Evolutionary conservation across 768 basidiomycete genomes (phyloP).

Genomic region (Podaxis sp.): DNA sequence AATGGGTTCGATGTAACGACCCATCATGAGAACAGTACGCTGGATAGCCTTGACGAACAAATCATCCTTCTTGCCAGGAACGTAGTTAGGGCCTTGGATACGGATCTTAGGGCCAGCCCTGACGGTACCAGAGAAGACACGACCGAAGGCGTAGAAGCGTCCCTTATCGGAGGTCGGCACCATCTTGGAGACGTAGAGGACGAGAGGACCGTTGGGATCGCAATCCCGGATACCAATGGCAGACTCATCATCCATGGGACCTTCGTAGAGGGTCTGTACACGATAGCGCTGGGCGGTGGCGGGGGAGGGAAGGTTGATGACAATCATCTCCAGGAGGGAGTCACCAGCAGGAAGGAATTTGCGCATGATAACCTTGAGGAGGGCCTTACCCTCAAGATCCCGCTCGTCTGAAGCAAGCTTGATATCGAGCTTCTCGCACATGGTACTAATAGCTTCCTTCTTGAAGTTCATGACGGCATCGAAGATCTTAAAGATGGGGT

Average conservation of each 20-base stretch:
- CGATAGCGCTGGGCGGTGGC: conserved; percentile 97
- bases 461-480: conserved; percentile 99
- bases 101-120: conserved; percentile 97
- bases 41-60: conserved; percentile 97
- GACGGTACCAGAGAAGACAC: conserved; percentile 99
- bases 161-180: conserved; percentile 99
- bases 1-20: conserved; percentile 96
- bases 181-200: conserved; percentile 99
- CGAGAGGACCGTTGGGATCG: conserved; percentile 93
- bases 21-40: conserved; percentile 99
- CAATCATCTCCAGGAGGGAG: conserved; percentile 99
- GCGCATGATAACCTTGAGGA: conserved; percentile 98
- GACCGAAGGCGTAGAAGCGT: conserved; percentile 99
- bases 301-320: conserved; percentile 98
- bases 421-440: conserved; percentile 96
- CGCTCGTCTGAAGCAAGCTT: conserved; percentile 86
- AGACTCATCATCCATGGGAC: conserved; percentile 99
- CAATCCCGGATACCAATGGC: conserved; percentile 98
- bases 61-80: conserved; percentile 99
- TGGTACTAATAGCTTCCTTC: conserved; percentile 79
- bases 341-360: conserved; percentile 99
- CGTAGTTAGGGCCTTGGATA: conserved; percentile 98
- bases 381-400: conserved; percentile 91
- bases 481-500: conserved; percentile 99
- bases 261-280: conserved; percentile 99